Percentiles rank a stretch among this genome's conserved stretches.
Evolutionary conservation across 1,139 yeast genomes (phyloP).

Genomic region (Diutina siamensis): DNA sequence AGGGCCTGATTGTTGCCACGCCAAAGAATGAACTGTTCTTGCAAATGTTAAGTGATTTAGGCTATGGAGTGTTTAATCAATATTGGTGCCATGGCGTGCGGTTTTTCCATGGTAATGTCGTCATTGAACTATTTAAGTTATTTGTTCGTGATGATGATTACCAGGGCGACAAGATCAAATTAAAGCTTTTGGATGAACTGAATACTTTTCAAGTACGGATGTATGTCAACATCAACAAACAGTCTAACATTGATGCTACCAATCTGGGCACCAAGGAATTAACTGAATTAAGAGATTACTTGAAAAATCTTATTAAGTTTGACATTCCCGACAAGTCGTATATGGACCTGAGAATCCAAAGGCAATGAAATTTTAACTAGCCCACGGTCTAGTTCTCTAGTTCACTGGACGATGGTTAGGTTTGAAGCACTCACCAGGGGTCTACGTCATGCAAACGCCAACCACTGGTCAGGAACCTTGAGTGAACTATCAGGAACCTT

Average conservation of each 20-base stretch:
- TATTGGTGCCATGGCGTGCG: constrained; percentile 58
- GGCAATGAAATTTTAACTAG: neutral
- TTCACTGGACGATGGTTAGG: neutral
- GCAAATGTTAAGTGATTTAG: constrained; percentile 50
- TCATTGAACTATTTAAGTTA: constrained; percentile 47
- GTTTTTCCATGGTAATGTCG: constrained; percentile 53
- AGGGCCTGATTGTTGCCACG: constrained; percentile 7
- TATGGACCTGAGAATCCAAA: constrained; percentile 47
- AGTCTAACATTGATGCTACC: constrained; percentile 68
- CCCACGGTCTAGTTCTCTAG: neutral
- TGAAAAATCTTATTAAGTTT: constrained; percentile 56
- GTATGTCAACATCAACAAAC: constrained; percentile 54
- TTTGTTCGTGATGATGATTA: constrained; percentile 30
- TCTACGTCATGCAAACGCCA: neutral
- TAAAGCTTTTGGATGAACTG: constrained; percentile 41
- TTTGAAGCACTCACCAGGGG: neutral
- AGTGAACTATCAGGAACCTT: no score
- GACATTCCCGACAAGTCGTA: constrained; percentile 66
- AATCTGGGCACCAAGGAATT: constrained; percentile 56
- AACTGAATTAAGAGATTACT: constrained; percentile 47
- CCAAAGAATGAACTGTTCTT: constrained; percentile 26
- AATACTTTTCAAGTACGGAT: constrained; percentile 54
- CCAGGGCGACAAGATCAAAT: constrained; percentile 17
- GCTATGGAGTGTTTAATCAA: constrained; percentile 57
- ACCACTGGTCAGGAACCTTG: no score